Conservation (phyloP, 2,329 filamentous ascomycete species). For the Fusarium beomiforme region DNA sequence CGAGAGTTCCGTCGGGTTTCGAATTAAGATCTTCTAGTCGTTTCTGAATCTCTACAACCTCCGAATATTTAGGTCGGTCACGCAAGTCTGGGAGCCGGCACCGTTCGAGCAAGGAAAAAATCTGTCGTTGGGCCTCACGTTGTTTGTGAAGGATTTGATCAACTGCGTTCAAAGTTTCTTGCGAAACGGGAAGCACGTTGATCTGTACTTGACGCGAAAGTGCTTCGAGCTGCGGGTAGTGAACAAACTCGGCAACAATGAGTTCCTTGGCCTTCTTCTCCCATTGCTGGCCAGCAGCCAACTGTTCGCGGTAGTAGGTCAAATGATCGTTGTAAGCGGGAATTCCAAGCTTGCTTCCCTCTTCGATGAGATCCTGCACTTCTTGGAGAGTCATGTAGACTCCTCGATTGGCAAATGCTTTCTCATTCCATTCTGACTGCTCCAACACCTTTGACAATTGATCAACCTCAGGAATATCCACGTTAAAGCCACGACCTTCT, state of each 20-base stretch:
- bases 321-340: conserved; percentile 84
- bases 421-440: conserved; percentile 88
- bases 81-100: conserved; percentile 79
- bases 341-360: conserved; percentile 81
- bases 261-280: conserved; percentile 92
- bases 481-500: conserved; percentile 86
- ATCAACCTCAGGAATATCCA: conserved; percentile 90
- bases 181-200: conserved; percentile 79
- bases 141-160: conserved; percentile 96
- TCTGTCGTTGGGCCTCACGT: conserved; percentile 90
- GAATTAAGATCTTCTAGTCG: conserved; percentile 89
- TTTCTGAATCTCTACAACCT: conserved; percentile 91
- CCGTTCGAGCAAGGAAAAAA: conserved; percentile 81
- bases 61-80: conserved; percentile 85
- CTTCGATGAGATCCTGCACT: conserved; percentile 80
- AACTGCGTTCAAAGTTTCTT: conserved; percentile 81
- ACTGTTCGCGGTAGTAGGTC: conserved; percentile 78
- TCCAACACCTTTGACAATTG: conserved; percentile 81
- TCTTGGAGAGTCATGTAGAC: conserved; percentile 79
- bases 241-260: conserved; percentile 88
- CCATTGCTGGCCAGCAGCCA: conserved; percentile 83
- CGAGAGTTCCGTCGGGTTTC: conserved; percentile 88
- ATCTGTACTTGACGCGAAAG: conserved; percentile 81
- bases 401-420: conserved; percentile 72
- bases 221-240: conserved; percentile 94